These are phyloP conservation scores for Pleurotus eryngii DNA, from an alignment of 768 basidiomycete genomes.

Conservation along the genomic window DNA sequence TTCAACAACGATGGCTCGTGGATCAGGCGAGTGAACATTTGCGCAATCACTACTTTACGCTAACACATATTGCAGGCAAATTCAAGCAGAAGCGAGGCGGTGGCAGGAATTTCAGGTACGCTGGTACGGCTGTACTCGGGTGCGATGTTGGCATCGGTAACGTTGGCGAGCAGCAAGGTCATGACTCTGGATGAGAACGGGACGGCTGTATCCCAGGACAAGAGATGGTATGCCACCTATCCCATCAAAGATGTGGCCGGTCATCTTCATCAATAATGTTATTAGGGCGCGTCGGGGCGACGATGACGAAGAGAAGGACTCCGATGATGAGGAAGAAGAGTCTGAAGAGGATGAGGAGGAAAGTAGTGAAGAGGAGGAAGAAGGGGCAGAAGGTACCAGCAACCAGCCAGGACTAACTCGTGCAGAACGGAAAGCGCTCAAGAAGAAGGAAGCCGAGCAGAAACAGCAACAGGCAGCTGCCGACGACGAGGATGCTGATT, in stretches of 20 bases:
- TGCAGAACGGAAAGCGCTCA: conserved; percentile 71
- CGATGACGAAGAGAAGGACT: conserved; percentile 34
- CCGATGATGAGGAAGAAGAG: conserved; percentile 40
- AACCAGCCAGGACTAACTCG: conserved; percentile 61
- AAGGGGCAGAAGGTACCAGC: conserved; percentile 32
- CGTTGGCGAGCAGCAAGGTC: conserved; percentile 43
- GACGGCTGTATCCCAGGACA: conserved; percentile 46
- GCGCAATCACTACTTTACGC: background rate
- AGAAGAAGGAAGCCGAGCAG: conserved; percentile 72
- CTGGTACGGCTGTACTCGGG: background rate
- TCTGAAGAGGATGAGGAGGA: conserved; percentile 36
- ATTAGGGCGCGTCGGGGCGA: conserved; percentile 21
- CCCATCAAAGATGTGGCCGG: conserved; percentile 7
- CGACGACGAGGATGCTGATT: conserved; percentile 61
- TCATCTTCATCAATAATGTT: conserved; percentile 5
- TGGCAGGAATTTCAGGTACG: conserved; percentile 78
- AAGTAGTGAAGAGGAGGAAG: conserved; percentile 45
- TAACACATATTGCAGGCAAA: conserved; percentile 46
- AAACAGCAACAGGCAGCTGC: conserved; percentile 37
- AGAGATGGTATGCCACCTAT: conserved; percentile 36
- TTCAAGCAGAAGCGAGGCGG: conserved; percentile 88
- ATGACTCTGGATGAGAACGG: conserved; percentile 57
- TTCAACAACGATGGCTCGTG: conserved; percentile 41
- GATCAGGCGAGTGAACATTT: conserved; percentile 35
- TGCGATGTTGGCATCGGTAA: conserved; percentile 6